Evolutionary conservation across 805 yeast species (phyloP), one percentile per base, ranked within the genome.

Genomic region (Candida xyloterini): DNA sequence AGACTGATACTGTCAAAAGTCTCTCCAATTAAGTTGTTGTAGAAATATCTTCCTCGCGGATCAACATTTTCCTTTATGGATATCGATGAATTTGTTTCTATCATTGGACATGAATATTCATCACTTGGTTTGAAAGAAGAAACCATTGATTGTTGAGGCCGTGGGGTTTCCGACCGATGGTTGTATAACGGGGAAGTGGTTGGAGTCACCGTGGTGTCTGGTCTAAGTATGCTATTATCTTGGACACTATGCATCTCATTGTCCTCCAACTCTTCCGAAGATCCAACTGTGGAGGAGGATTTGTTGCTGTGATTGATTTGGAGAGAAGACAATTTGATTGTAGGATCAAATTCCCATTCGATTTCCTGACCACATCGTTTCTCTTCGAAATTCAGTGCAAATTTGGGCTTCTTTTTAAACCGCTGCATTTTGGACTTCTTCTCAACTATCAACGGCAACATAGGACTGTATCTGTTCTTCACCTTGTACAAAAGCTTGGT

Each of bases 401-500:
- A 57, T 37, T 68, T 68, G 3, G 79, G 78, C 22, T 52, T 60
- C 44, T 51, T 50, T 38, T 63, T 64, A 20, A 59, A 46, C n/a
- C 48, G 42, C 24, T 59, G 54, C 42, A 64, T 52, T 60, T 66
- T 61, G 14, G 55, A 51, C 26, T 70, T 62, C 50, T 70, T 76
- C 25, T 59, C 60, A 36, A 63, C 55, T 13, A 55, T 43, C n/a
- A 55, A 28, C 7, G 53, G 54, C 15, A 53, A 29, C 20, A 59
- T 38, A 9, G 57, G 57, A 26, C 53, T 53, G 15, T 36, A 33
- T 38, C 52, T 55, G 38, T 59, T 54, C 44, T 59, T 62, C 28
- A 59, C 52, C 29, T 57, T 55, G 33, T 64, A 67, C 14, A 84
- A 62, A 53, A 81, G 82, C 35, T 69, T 68, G 34, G 71, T 73